A percentile compares a stretch with the other conserved stretches of the same genome.
phyloP scores from a whole-genome alignment of 2,329 filamentous ascomycete species.

The Hypoxylon sp. region DNA sequence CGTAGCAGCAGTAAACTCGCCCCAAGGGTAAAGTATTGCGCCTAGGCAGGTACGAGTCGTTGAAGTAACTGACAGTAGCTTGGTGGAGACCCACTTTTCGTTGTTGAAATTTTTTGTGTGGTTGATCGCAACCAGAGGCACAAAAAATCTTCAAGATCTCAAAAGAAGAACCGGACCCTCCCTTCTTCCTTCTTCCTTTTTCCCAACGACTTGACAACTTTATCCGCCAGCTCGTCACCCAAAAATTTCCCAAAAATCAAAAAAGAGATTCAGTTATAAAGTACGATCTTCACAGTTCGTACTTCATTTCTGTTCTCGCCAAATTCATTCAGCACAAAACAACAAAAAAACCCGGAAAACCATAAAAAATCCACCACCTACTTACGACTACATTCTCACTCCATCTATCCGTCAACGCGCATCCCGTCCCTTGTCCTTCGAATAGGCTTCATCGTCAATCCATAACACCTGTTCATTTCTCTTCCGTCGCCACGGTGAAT shows the following conservation, averaged over 20 bases:
- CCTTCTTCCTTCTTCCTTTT: constrained; percentile 55
- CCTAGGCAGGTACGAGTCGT: constrained; percentile 12
- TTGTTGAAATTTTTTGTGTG: constrained; percentile 44
- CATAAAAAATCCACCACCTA: constrained; percentile 58
- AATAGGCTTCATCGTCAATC: constrained; percentile 34
- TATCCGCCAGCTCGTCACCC: constrained; percentile 61
- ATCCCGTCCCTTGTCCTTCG: constrained; percentile 30
- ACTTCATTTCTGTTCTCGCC: constrained; percentile 72
- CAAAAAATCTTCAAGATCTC: constrained; percentile 51
- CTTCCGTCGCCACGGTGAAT: constrained; percentile 29
- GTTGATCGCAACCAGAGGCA: constrained; percentile 49
- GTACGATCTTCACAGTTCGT: constrained; percentile 65
- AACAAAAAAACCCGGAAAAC: constrained; percentile 73
- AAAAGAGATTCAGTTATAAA: constrained; percentile 63
- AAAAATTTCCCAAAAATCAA: constrained; percentile 57
- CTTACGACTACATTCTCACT: constrained; percentile 37
- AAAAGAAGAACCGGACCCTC: constrained; percentile 44
- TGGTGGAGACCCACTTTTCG: constrained; percentile 30
- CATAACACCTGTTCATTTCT: constrained; percentile 32
- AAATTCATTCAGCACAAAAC: constrained; percentile 62
- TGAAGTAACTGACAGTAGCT: constrained; percentile 11
- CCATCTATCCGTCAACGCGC: constrained; percentile 26
- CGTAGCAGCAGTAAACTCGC: constrained; percentile 8
- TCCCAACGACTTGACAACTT: constrained; percentile 63
- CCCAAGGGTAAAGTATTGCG: constrained; percentile 24